phyloP scores from a whole-genome alignment of 176 grass and related monocot genomes.

The Echinochloa phyllopogon region DNA sequence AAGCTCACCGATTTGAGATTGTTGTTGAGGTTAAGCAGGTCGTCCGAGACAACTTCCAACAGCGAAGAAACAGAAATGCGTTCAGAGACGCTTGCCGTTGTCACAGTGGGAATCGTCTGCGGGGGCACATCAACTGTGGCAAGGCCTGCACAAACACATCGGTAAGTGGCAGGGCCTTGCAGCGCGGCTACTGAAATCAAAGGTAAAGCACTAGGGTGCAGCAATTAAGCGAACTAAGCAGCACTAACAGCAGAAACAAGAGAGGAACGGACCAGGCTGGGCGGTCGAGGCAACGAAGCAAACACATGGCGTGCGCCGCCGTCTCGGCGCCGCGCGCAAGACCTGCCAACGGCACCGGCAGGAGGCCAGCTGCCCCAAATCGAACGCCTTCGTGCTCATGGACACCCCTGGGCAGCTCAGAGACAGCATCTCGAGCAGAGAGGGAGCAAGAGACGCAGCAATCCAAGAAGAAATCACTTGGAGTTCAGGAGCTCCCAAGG shows the following conservation, averaged over 20 bases:
- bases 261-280: constrained; percentile 51
- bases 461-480: background rate
- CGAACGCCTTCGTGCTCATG: constrained; percentile 56
- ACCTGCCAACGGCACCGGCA: constrained; percentile 37
- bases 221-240: background rate
- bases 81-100: constrained; percentile 28
- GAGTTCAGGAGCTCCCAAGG: constrained; percentile 17
- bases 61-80: constrained; percentile 64
- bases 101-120: constrained; percentile 23
- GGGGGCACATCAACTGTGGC: constrained; percentile 50
- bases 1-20: constrained; percentile 92
- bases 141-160: constrained; percentile 14
- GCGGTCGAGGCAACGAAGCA: constrained; percentile 65
- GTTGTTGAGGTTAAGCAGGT: constrained; percentile 78
- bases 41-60: constrained; percentile 74
- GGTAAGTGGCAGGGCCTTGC: background rate
- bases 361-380: constrained; percentile 32
- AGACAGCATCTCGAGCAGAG: constrained; percentile 61
- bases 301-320: constrained; percentile 68
- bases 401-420: constrained; percentile 62
- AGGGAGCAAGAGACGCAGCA: background rate
- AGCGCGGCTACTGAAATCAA: background rate
- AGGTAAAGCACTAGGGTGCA: background rate
- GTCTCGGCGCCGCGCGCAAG: constrained; percentile 41
- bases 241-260: background rate